phyloP scores from a whole-genome alignment of 164 flowering plant genomes.

The Tetrastigma voinierianum region DNA sequence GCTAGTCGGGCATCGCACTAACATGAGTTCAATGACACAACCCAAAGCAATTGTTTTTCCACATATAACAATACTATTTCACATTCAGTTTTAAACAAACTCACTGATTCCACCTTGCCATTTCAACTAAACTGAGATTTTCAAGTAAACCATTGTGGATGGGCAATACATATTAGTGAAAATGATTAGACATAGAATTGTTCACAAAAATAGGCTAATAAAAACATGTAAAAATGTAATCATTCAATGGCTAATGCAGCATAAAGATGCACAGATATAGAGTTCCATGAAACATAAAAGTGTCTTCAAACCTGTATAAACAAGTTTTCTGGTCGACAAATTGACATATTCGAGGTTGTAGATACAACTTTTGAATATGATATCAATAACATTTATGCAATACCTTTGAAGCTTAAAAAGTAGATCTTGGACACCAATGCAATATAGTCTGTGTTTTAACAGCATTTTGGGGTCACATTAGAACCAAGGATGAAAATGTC shows the following conservation, averaged over 20 bases:
- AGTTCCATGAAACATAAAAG: not conserved
- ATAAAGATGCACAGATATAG: not conserved
- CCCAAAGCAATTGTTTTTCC: not conserved
- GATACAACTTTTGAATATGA: too few species aligned
- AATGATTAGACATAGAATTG: not conserved
- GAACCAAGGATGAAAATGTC: too few species aligned
- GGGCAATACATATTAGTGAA: slow-evolving; percentile 1
- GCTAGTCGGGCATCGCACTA: too few species aligned
- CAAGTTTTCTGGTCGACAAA: too few species aligned
- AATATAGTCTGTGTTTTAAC: too few species aligned
- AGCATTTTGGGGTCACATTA: too few species aligned
- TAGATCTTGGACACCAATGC: too few species aligned
- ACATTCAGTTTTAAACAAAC: slow-evolving; percentile 21
- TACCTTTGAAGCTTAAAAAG: too few species aligned
- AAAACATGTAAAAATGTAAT: not conserved
- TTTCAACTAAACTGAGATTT: slow-evolving; percentile 78
- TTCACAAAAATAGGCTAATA: not conserved
- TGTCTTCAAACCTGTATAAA: too few species aligned
- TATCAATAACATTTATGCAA: too few species aligned
- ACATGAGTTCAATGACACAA: not conserved
- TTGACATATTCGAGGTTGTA: too few species aligned
- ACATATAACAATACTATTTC: not conserved
- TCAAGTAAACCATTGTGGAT: slow-evolving; percentile 49
- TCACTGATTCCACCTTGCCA: slow-evolving; percentile 74
- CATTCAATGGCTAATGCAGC: not conserved